A percentile compares a stretch with the other conserved stretches of the same genome.
Conservation (phyloP, 495 filamentous ascomycete genomes). For the Aspergillus ellipticus region DNA sequence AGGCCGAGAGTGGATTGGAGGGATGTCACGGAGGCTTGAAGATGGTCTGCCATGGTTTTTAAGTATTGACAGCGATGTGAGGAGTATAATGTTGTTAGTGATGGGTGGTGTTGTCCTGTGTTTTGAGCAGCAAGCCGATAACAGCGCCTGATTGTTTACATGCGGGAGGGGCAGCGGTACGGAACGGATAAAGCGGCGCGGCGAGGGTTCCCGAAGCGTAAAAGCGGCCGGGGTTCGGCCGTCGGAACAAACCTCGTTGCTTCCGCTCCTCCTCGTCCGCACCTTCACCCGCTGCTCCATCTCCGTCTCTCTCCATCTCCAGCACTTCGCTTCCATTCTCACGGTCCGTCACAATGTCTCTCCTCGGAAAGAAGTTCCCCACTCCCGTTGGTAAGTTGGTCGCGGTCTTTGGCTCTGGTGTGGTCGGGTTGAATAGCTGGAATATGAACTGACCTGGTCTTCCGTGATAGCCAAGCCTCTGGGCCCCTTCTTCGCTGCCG, state of each 20-base stretch:
- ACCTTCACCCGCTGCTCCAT: conserved; percentile 30
- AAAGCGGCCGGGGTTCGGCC: conserved; percentile 22
- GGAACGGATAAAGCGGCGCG: conserved; percentile 29
- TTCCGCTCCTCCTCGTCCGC: conserved; percentile 18
- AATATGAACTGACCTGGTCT: conserved; percentile 28
- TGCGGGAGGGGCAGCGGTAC: conserved; percentile 23
- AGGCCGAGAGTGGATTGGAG: conserved; percentile 66
- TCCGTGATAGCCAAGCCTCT: conserved; percentile 70
- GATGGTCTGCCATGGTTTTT: conserved; percentile 48
- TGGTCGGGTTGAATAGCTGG: not conserved
- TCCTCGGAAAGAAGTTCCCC: conserved; percentile 92
- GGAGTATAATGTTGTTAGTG: conserved; percentile 3
- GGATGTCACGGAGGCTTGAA: conserved; percentile 64
- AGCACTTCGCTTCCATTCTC: conserved; percentile 14
- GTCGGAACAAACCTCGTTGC: conserved; percentile 42
- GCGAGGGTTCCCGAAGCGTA: conserved; percentile 9
- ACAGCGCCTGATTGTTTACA: conserved; percentile 29
- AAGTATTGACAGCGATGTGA: no score
- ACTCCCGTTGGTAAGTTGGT: conserved; percentile 73
- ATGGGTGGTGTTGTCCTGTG: not conserved
- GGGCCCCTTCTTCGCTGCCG: conserved; percentile 89
- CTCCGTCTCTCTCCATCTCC: conserved; percentile 28
- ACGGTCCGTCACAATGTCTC: conserved; percentile 58
- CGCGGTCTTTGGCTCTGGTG: conserved; percentile 11
- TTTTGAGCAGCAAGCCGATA: no score